Percentiles rank a stretch among this genome's conserved stretches.
Evolutionary conservation across 2,329 filamentous ascomycete genomes (phyloP).

Genomic region (Aspergillus clavatus): DNA sequence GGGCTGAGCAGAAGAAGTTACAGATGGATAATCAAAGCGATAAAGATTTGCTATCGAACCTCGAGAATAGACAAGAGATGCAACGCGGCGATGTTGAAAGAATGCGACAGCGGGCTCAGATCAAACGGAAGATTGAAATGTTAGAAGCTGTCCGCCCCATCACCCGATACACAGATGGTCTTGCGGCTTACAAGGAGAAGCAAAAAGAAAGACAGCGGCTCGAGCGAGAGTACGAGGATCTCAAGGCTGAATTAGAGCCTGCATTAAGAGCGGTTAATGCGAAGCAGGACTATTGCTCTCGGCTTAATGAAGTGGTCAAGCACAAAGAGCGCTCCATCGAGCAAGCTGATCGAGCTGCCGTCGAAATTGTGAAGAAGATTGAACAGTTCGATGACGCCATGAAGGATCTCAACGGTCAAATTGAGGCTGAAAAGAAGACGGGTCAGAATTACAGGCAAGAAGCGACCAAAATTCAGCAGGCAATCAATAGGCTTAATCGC

Average conservation of each 20-base stretch:
- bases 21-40: constrained; percentile 56
- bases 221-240: constrained; percentile 51
- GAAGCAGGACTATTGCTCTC: constrained; percentile 61
- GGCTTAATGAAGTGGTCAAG: constrained; percentile 53
- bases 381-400: constrained; percentile 37
- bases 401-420: constrained; percentile 34
- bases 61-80: constrained; percentile 68
- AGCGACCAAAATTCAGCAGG: constrained; percentile 47
- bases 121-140: constrained; percentile 59
- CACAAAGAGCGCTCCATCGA: constrained; percentile 53
- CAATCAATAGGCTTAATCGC: constrained; percentile 60
- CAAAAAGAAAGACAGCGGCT: constrained; percentile 55
- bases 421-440: constrained; percentile 50
- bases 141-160: constrained; percentile 63
- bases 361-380: constrained; percentile 38
- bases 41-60: constrained; percentile 57
- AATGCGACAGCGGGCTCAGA: constrained; percentile 67
- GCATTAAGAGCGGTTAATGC: constrained; percentile 62
- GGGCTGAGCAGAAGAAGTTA: constrained; percentile 63
- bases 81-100: constrained; percentile 79
- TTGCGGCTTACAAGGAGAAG: constrained; percentile 45
- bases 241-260: constrained; percentile 62
- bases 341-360: constrained; percentile 48
- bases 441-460: constrained; percentile 52
- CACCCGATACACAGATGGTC: constrained; percentile 58